Evolutionary conservation across 306 rosid species (phyloP).

Genomic region (Sesbania bispinosa): DNA sequence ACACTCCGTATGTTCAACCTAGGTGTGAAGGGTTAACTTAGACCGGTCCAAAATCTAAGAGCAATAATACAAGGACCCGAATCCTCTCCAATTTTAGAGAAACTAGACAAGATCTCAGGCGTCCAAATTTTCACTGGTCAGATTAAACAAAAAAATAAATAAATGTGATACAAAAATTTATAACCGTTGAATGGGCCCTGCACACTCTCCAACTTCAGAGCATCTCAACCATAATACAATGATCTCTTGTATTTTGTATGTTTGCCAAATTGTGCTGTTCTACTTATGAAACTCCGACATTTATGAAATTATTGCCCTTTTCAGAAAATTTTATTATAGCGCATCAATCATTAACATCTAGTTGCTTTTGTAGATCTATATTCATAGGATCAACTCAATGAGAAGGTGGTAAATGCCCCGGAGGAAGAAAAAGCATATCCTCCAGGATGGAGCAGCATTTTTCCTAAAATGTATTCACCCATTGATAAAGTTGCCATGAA

Average conservation of each 20-base stretch:
- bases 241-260: background rate
- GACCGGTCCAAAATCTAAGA: no score
- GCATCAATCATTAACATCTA: background rate
- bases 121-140: no score
- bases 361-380: background rate
- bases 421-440: background rate
- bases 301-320: background rate
- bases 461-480: background rate
- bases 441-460: background rate
- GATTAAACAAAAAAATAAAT: no score
- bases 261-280: background rate
- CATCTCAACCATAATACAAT: background rate
- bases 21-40: no score
- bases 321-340: background rate
- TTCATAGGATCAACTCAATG: background rate
- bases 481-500: background rate
- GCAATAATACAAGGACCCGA: no score
- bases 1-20: no score
- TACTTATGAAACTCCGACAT: background rate
- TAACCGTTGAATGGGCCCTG: no score
- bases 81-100: no score
- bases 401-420: background rate
- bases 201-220: no score
- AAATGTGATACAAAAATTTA: no score
- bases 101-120: no score